A percentile compares a stretch with the other conserved stretches of the same genome.
phyloP scores from a whole-genome alignment of 768 basidiomycete species.

The Kwoniella shandongensis region DNA sequence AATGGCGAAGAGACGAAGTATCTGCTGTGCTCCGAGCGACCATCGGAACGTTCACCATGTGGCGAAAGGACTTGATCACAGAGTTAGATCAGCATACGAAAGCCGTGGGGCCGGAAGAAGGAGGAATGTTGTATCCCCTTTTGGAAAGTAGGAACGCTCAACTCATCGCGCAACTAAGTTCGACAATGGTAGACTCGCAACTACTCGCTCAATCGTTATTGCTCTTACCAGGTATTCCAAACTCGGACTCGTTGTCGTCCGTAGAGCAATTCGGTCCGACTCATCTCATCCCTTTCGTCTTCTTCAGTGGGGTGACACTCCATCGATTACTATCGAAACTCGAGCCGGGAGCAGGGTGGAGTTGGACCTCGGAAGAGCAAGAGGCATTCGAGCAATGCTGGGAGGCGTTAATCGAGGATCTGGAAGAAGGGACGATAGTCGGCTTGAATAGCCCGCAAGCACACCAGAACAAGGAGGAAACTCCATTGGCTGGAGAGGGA shows the following conservation, averaged over 20 bases:
- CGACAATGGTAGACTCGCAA: slow-evolving; percentile 29
- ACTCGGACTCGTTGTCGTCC: neutral
- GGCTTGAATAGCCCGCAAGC: neutral
- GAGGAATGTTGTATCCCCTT: slow-evolving; percentile 22
- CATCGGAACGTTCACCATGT: slow-evolving; percentile 22
- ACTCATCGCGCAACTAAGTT: slow-evolving; percentile 39
- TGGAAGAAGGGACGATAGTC: slow-evolving; percentile 17
- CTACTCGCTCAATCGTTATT: slow-evolving; percentile 47
- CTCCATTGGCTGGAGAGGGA: neutral
- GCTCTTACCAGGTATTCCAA: slow-evolving; percentile 26
- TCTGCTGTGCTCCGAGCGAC: slow-evolving; percentile 33
- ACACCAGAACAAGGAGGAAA: neutral
- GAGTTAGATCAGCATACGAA: slow-evolving; percentile 3
- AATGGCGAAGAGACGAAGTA: slow-evolving; percentile 32
- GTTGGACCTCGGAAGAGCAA: slow-evolving; percentile 21
- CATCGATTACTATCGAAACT: slow-evolving; percentile 23
- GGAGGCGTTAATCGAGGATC: slow-evolving; percentile 28
- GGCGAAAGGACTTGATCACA: slow-evolving; percentile 16
- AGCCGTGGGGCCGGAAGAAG: neutral
- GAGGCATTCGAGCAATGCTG: slow-evolving; percentile 18
- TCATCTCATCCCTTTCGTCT: slow-evolving; percentile 35
- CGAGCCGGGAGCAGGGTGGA: slow-evolving; percentile 31
- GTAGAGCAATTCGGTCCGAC: slow-evolving; percentile 21
- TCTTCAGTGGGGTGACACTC: slow-evolving; percentile 31
- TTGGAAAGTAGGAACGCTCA: slow-evolving; percentile 39